Base-by-base conservation (phyloP, 371 early-diverging fungal species). In the Apophysomyces variabilis region DNA sequence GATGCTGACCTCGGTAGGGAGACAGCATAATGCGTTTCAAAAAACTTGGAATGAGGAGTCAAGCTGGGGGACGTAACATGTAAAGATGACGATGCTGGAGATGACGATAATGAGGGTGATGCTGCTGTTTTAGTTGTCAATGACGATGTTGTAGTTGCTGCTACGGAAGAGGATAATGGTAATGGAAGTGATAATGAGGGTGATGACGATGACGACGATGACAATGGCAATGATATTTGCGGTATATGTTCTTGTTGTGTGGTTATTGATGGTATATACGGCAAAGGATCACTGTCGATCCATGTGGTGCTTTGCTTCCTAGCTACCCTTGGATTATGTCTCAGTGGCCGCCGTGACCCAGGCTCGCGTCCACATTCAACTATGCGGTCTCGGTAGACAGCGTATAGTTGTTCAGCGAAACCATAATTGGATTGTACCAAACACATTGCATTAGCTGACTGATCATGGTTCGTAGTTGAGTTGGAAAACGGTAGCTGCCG, bases 381-480 rank as follows among this genome's bases (percentile, higher is more conserved):
- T 56, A 87, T 82, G 38, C 79, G 58, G 37, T 77, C 74, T n/a
- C 72, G 61, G 50, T 80, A 76, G 46, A 85, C 68, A 12, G 85
- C 81, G 62, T 73, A 79, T 6, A 87, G 58, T 37, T 80, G 78
- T 58, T 87, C 87, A 18, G 65, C 62, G 9, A 76, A 36, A 3
- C 80, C 87, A 69, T 78, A 77, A 57, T 79, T 61, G 5, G 83
- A 81, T 14, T 78, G 69, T 1, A 81, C 74, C 3, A 84, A 65
- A 26, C 71, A 73, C 36, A 87, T 60, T 2, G 85, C 80, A 65
- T 73, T 79, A 50, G 85, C 85, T 35, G 83, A 80, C 56, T 87
- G 87, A 56, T 73, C 76, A 38, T 87, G 87, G 58, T 77, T 80
- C 3, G 82, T 75, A 35, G 81, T 78, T 8, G 87, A 82, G 32